phyloP scores from a whole-genome alignment of 2,329 filamentous ascomycete species.

The Bipolaris bicolor region DNA sequence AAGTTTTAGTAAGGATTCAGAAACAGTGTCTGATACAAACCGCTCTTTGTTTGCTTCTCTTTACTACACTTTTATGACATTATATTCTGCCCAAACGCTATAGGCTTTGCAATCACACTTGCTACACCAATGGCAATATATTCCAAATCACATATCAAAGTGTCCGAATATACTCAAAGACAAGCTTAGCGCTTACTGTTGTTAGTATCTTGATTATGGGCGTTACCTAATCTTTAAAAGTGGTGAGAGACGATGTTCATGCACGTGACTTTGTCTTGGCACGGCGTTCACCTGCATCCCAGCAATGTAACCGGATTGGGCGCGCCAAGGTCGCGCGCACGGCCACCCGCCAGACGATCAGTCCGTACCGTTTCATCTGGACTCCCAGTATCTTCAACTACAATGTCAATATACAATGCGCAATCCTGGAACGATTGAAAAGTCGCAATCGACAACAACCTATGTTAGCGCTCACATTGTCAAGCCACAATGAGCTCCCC shows the following conservation, averaged over 20 bases:
- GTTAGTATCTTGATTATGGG: too few species aligned
- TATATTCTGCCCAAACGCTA: too few species aligned
- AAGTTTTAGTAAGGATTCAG: too few species aligned
- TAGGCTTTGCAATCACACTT: too few species aligned
- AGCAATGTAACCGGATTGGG: conserved; percentile 1
- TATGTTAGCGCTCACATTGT: not conserved
- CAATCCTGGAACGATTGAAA: not conserved
- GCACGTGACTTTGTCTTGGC: conserved; percentile 18
- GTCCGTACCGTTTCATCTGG: not conserved
- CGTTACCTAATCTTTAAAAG: not conserved
- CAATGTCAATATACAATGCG: not conserved
- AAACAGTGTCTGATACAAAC: too few species aligned
- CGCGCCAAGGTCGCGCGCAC: not conserved
- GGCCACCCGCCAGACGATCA: not conserved
- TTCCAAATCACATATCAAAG: too few species aligned
- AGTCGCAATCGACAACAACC: not conserved
- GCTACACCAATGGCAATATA: too few species aligned
- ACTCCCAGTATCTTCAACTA: not conserved
- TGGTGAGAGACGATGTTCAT: not conserved
- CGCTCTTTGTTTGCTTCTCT: too few species aligned
- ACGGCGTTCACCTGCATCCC: conserved; percentile 11
- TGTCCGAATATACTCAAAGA: too few species aligned
- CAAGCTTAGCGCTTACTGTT: too few species aligned
- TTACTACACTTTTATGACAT: too few species aligned
- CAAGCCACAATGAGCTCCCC: conserved; percentile 7